These are phyloP conservation scores for Colletotrichum lupini DNA, from an alignment of 2,329 filamentous ascomycete genomes.

Conservation along the genomic window DNA sequence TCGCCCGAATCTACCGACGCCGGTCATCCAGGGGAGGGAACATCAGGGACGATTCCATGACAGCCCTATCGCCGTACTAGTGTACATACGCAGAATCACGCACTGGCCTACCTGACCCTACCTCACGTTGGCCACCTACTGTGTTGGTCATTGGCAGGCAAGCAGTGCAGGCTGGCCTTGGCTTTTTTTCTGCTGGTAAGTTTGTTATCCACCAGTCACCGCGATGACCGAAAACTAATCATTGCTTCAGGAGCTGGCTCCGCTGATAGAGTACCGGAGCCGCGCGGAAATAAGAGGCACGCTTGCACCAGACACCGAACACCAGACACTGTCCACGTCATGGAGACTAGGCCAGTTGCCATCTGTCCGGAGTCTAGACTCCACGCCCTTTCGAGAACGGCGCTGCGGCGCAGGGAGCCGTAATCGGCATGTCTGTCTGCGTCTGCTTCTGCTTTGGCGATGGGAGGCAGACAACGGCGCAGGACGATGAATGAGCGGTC, in stretches of 20 bases:
- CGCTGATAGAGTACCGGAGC: constrained; percentile 14
- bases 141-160: neutral
- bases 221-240: constrained; percentile 17
- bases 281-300: constrained; percentile 3
- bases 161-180: neutral
- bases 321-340: neutral
- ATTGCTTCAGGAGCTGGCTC: constrained; percentile 8
- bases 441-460: neutral
- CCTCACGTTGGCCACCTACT: too few species aligned
- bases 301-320: neutral
- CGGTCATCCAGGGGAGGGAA: neutral
- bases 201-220: neutral
- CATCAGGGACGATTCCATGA: neutral
- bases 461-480: neutral
- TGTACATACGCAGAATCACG: neutral
- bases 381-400: constrained; percentile 1
- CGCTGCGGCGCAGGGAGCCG: neutral
- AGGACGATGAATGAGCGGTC: constrained; percentile 4
- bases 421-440: neutral
- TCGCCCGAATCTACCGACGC: constrained; percentile 12
- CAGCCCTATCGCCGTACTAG: constrained; percentile 14
- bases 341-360: neutral
- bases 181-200: neutral
- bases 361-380: constrained; percentile 2
- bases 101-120: neutral